Base-by-base conservation (phyloP, 805 yeast species). In the Metschnikowia baotianmanensis region DNA sequence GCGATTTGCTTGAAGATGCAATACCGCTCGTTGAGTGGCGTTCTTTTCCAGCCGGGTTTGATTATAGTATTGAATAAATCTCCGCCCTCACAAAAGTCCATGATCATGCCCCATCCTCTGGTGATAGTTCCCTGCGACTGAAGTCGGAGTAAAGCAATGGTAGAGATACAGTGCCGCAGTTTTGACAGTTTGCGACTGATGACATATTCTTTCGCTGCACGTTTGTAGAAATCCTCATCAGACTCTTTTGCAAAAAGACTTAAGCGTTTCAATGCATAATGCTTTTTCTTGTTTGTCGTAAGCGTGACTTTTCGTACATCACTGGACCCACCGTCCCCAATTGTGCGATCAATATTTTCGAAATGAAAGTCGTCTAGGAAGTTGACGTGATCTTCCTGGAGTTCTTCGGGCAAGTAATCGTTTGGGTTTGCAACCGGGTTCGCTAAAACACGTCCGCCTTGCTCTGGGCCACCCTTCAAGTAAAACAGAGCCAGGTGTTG, bases 301-400 rank as follows among this genome's bases (percentile, higher is more conserved):
- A 68, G 61, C 40, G 62, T 59, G 36, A 70, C 63, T 36, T 66
- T 53, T 40, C 82, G 67, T 16, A 85, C 89, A 35, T 76, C 76
- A 5, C 87, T 76, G 2, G 85, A 77, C 3, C 90, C 90, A 34
- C 95, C 93, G 40, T 74, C 76, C 3, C 90, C 93, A 36, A 85
- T 58, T 34, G 72, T 75, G 39, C 73, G 72, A 18, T 67, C 59
- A 29, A 53, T 43, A 17, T 55, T 67, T 37, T 68, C 74, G 26
- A 67, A 62, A 30, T 71, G 76, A 53, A 77, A 85, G 41, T 76
- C 77, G 32, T 80, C 83, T 22, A 72, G 67, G 43, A 86, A 60
- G 31, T 71, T 69, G 3, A 69, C 61, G 39, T 69, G 67, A 1
- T 61, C 59, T 55, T 81, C 78, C 37, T 75, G 67, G 46, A 77